phyloP scores from a whole-genome alignment of 2,329 filamentous ascomycete species.

The Ophiostoma populinum region DNA sequence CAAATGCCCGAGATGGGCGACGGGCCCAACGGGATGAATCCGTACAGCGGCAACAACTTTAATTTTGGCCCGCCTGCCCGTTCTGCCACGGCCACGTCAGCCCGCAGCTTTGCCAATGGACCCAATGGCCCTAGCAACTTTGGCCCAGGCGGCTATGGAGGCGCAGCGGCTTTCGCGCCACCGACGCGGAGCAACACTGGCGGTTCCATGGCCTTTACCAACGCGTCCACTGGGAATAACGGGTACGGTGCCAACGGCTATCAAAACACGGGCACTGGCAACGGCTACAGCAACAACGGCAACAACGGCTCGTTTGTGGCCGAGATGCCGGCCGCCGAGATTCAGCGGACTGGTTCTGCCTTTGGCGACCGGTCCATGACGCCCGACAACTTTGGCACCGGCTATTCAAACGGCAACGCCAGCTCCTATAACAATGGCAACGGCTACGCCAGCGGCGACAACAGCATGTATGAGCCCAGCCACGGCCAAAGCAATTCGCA shows the following conservation, averaged over 20 bases:
- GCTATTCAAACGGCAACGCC: background rate
- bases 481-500: conserved; percentile 4
- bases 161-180: conserved; percentile 6
- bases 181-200: conserved; percentile 14
- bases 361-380: background rate
- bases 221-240: too few species aligned
- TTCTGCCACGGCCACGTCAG: conserved; percentile 14
- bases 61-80: conserved; percentile 12
- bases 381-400: background rate
- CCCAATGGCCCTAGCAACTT: too few species aligned
- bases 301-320: background rate
- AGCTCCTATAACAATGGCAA: background rate
- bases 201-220: conserved; percentile 10
- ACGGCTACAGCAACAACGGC: conserved; percentile 11
- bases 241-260: too few species aligned
- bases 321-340: background rate
- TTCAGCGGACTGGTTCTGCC: background rate
- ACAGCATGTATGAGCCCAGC: background rate
- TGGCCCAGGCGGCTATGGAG: conserved; percentile 7
- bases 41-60: conserved; percentile 2
- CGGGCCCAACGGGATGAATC: background rate
- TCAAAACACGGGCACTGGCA: conserved; percentile 8
- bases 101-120: too few species aligned
- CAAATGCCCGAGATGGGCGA: conserved; percentile 3
- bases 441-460: background rate